A percentile compares a stretch with the other conserved stretches of the same genome.
Evolutionary conservation across 2,329 filamentous ascomycete genomes (phyloP).

Genomic region (Neofusicoccum kwambonambiense): DNA sequence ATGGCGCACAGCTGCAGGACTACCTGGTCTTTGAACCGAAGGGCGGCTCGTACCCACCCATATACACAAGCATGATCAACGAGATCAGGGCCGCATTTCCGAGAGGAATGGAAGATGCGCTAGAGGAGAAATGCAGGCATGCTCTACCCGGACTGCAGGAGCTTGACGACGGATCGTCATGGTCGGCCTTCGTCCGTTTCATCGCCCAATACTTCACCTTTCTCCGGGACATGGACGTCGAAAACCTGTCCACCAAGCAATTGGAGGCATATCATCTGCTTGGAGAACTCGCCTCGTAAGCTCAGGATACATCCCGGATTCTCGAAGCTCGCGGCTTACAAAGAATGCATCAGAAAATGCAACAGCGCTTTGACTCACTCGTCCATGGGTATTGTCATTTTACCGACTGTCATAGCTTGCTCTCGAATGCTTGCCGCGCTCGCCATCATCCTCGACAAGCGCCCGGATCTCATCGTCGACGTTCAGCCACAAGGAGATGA

Average conservation of each 20-base stretch:
- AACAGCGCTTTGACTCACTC: conserved; percentile 79
- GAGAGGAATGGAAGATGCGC: conserved; percentile 47
- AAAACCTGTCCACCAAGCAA: conserved; percentile 53
- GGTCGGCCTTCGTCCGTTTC: conserved; percentile 76
- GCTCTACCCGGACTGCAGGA: conserved; percentile 55
- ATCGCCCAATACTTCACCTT: conserved; percentile 79
- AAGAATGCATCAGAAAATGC: conserved; percentile 61
- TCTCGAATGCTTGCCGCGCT: conserved; percentile 77
- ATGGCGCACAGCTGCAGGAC: conserved; percentile 64
- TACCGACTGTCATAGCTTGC: conserved; percentile 79
- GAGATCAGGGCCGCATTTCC: conserved; percentile 65
- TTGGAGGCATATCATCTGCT: conserved; percentile 73
- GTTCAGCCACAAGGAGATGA: conserved; percentile 49
- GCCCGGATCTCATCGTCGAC: conserved; percentile 71
- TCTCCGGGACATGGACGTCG: conserved; percentile 75
- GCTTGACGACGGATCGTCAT: conserved; percentile 60
- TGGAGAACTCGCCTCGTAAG: conserved; percentile 72
- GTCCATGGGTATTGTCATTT: conserved; percentile 74
- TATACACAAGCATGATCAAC: conserved; percentile 65
- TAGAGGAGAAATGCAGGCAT: conserved; percentile 64
- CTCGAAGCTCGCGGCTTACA: neutral
- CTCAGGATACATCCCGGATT: conserved; percentile 20
- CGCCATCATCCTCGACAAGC: conserved; percentile 79
- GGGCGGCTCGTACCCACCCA: conserved; percentile 54
- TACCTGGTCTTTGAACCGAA: conserved; percentile 74